These are phyloP conservation scores for Leucosporidium creatinivorum DNA, from an alignment of 768 basidiomycete species.

Conservation along the genomic window DNA sequence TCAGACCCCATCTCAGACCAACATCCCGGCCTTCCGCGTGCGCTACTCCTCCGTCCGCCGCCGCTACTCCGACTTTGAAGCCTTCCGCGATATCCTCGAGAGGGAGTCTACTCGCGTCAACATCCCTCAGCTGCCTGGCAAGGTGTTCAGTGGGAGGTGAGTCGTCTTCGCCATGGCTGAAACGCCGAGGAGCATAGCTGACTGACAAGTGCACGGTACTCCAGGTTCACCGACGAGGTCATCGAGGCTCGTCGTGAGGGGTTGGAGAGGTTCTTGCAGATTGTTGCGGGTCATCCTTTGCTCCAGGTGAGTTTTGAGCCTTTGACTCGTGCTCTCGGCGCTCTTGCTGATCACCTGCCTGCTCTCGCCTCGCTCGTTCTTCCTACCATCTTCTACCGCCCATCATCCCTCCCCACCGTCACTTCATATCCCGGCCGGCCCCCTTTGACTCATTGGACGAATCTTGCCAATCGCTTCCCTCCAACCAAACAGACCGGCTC, in stretches of 20 bases:
- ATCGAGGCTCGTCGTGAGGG: constrained; percentile 89
- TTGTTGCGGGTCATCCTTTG: constrained; percentile 94
- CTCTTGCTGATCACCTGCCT: background rate
- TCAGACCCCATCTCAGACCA: constrained; percentile 58
- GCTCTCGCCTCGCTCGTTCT: background rate
- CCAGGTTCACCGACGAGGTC: constrained; percentile 82
- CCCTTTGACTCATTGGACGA: background rate
- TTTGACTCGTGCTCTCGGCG: too few relatives aligned
- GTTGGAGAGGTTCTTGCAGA: constrained; percentile 84
- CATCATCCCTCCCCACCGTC: too few relatives aligned
- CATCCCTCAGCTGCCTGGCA: constrained; percentile 93
- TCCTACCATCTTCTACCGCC: too few relatives aligned
- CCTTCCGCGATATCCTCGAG: constrained; percentile 95
- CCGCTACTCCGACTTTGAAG: constrained; percentile 88
- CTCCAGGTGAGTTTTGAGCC: constrained; percentile 62
- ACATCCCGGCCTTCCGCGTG: constrained; percentile 94
- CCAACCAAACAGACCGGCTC: constrained; percentile 26
- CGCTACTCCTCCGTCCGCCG: constrained; percentile 82
- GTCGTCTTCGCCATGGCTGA: background rate
- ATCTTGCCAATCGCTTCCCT: background rate
- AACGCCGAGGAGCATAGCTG: background rate
- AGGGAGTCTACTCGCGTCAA: constrained; percentile 95
- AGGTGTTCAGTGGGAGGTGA: constrained; percentile 86
- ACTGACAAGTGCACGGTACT: too few relatives aligned
- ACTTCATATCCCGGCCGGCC: too few relatives aligned